Percentiles rank a stretch among this genome's conserved stretches.
phyloP scores from a whole-genome alignment of 306 rosid genomes.

The Glycine soja region DNA sequence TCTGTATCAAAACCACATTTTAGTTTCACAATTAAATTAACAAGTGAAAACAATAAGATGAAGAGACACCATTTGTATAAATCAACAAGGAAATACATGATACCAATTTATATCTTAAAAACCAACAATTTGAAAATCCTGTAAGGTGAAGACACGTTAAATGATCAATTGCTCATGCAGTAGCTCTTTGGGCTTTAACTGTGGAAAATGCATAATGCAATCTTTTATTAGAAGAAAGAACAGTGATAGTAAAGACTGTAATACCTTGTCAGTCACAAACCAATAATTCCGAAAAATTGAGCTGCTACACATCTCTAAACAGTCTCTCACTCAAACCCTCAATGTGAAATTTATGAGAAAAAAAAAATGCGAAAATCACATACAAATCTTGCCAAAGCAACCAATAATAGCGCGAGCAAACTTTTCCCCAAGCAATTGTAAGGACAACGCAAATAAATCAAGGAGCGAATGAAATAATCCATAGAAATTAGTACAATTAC shows the following conservation, averaged over 20 bases:
- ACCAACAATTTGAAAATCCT: background rate
- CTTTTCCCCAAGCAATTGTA: background rate
- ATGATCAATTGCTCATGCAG: background rate
- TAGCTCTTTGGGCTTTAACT: background rate
- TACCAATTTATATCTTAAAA: background rate
- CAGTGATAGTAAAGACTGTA: background rate
- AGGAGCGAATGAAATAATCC: background rate
- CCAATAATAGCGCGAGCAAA: background rate
- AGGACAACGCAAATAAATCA: background rate
- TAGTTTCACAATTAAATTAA: constrained; percentile 12
- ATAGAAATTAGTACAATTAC: background rate
- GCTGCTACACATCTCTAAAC: background rate
- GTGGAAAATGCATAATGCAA: background rate
- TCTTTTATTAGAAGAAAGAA: background rate
- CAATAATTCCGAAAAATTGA: background rate
- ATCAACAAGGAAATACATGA: background rate
- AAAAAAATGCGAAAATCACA: background rate
- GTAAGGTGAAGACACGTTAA: background rate
- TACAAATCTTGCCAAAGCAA: background rate
- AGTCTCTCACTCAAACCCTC: constrained; percentile 18
- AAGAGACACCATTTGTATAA: constrained; percentile 8
- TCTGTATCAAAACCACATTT: constrained; percentile 64
- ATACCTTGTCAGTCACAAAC: background rate
- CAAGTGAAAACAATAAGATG: constrained; percentile 13
- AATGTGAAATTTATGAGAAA: background rate